Base-by-base conservation (phyloP, 768 basidiomycete genomes). In the Lactifluus volemus region DNA sequence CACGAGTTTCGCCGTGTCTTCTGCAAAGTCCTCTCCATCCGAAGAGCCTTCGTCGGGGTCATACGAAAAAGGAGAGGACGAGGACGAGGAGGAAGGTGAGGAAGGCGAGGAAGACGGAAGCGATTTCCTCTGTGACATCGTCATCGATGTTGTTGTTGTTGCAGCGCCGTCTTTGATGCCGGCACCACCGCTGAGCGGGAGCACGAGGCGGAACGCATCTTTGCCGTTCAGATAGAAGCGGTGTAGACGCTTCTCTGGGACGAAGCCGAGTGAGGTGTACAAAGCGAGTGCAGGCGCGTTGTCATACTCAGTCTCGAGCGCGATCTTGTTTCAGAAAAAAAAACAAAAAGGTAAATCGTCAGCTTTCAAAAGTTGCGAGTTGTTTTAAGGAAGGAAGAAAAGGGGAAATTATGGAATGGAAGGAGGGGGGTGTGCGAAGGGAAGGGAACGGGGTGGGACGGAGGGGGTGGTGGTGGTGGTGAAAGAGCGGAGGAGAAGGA, bases 161-260 rank as follows among this genome's bases (percentile, higher is more conserved):
- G 25, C 25, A 25, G 2, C 25, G 25, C 25, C 25, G 25, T 42
- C 38, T 6, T 29, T 29, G 15, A 25, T 59, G 29, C 30, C 45
- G 14, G 51, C 12, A 25, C 29, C 47, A 5, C 84, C 79, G 5
- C 84, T 79, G 5, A 89, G 73, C 34, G 81, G 74, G 49, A 90
- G 82, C 21, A 90, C 82, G 51, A 94, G 83, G 42, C 92, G 80
- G 69, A 91, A 97, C 0, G 95, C 95, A 70, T 98, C 94, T 73
- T 98, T 98, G 49, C 92, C 92, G 70, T 97, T 99, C 66, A 98
- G 82, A 69, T 99, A 98, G 75, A 98, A 99, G 1, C 97, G 83
- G 70, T 88, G 86, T 17, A 99, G 79, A 4, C 95, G 85, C 71
- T 98, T 98, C 77, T 98, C 95, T 45, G 92, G 84, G 29, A 98